phyloP scores from a whole-genome alignment of 2,329 filamentous ascomycete genomes.

The Trichophyton simii region DNA sequence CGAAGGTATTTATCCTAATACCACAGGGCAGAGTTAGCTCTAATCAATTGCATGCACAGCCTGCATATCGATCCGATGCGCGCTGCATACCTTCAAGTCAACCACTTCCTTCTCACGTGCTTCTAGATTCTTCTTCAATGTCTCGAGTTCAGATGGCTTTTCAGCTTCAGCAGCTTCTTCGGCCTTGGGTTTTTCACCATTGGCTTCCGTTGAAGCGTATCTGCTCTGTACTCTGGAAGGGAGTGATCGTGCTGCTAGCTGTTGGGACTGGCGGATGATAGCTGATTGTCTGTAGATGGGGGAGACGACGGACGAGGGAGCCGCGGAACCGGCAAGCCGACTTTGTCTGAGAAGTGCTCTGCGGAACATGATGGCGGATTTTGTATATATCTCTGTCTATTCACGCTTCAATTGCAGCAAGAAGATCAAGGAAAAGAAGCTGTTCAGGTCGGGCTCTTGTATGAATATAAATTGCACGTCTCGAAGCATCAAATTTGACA shows the following conservation, averaged over 20 bases:
- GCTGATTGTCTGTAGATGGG: slow-evolving; percentile 25
- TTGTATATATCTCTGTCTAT: neutral
- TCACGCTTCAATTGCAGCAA: neutral
- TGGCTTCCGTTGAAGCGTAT: slow-evolving; percentile 34
- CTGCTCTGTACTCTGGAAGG: slow-evolving; percentile 24
- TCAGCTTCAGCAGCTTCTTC: slow-evolving; percentile 30
- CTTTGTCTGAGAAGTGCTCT: slow-evolving; percentile 32
- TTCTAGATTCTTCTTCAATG: slow-evolving; percentile 54
- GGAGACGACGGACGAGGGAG: slow-evolving; percentile 22
- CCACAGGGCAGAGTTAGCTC: slow-evolving; percentile 1
- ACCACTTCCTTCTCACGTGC: slow-evolving; percentile 58
- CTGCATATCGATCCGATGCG: neutral
- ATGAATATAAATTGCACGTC: neutral
- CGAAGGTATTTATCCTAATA: slow-evolving; percentile 84
- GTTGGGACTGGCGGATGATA: slow-evolving; percentile 21
- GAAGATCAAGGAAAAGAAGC: neutral
- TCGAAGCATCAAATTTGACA: slow-evolving; percentile 8
- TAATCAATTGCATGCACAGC: neutral
- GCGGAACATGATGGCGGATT: slow-evolving; percentile 27
- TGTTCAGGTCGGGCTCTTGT: neutral
- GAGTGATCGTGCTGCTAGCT: slow-evolving; percentile 21
- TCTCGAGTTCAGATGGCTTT: slow-evolving; percentile 31
- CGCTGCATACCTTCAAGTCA: slow-evolving; percentile 64
- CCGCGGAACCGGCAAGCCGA: slow-evolving; percentile 26
- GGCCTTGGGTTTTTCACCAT: slow-evolving; percentile 20